Evolutionary conservation across 768 basidiomycete genomes (phyloP).

Genomic region (Naematelia aurantialba): DNA sequence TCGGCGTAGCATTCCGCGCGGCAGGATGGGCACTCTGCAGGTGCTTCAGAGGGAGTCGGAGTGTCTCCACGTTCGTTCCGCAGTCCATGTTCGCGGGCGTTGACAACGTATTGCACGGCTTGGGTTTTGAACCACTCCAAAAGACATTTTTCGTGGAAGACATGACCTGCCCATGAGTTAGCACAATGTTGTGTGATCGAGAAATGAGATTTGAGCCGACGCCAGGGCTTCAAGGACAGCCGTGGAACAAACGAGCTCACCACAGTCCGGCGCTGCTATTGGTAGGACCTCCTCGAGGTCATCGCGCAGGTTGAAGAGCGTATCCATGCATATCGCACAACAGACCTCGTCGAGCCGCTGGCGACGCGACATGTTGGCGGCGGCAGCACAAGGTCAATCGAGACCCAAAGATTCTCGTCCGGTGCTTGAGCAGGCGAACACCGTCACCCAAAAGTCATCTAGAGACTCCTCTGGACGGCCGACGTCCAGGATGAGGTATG

Average conservation of each 20-base stretch:
- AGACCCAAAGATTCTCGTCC: too few species aligned
- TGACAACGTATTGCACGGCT: conserved; percentile 16
- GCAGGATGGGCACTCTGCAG: conserved; percentile 33
- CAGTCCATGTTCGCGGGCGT: conserved; percentile 16
- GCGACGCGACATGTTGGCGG: conserved; percentile 9
- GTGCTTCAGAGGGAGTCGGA: conserved; percentile 23
- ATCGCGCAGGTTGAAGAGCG: conserved; percentile 28
- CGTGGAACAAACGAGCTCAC: conserved; percentile 17
- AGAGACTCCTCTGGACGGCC: too few species aligned
- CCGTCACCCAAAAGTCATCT: too few species aligned
- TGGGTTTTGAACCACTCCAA: conserved; percentile 31
- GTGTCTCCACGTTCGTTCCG: conserved; percentile 12
- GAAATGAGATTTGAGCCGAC: background rate
- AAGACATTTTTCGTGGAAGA: conserved; percentile 36
- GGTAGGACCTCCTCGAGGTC: conserved; percentile 32
- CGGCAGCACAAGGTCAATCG: too few species aligned
- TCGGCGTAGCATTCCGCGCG: conserved; percentile 33
- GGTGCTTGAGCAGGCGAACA: too few species aligned
- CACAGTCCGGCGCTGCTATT: conserved; percentile 33
- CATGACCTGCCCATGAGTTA: conserved; percentile 26
- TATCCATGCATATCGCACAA: conserved; percentile 40
- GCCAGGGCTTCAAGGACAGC: background rate
- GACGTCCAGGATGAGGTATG: too few species aligned
- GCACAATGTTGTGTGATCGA: background rate
- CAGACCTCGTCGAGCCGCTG: conserved; percentile 23